Evolutionary conservation across 805 yeast species (phyloP), one percentile per base, ranked within the genome.

Genomic region (Saccharomyces mikatae): DNA sequence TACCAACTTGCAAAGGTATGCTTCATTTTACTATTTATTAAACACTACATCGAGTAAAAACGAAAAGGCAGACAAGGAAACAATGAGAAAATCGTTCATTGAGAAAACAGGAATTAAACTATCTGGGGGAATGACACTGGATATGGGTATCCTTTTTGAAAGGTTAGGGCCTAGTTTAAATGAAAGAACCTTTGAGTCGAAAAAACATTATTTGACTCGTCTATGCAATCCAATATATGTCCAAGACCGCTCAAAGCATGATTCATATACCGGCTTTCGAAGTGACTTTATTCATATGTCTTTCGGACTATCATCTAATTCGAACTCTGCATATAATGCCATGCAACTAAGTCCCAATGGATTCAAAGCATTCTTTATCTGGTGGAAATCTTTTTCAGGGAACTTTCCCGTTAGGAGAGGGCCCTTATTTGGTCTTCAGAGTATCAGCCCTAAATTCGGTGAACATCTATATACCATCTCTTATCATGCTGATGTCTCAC

Each of bases 351-450:
- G 90, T 2, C 96, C 97, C 1, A 74, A 74, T 4, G 78, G 84
- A 0, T 76, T 92, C 60, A 66, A 72, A 6, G 86, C 83, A 56
- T 90, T 94, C 71, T 83, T 82, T 63, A 65, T 69, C 4, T 94
- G 98, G 98, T 91, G 97, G 96, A 71, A 72, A 32, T 78, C 87
- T 59, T 92, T 92, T 69, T 79, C 85, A n/a, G 85, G 92, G 27
- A 83, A 85, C 53, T 74, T 91, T 22, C 96, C 98, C 0, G 79
- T 89, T 14, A 78, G 95, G 51, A 76, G 80, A 48, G 97, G 98
- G 0, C 68, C 71, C 1, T 65, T 94, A 26, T 92, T 89, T 73
- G 82, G 82, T 0, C 80, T 80, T 24, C 65, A 71, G 5, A 76
- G 76, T 52, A 69, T 77, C 30, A 73, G 82, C 8, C 81, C 81